Evolutionary conservation across 495 filamentous ascomycete species (phyloP), one percentile per base, ranked within the genome.

Genomic region (Aspergillus mulundensis): DNA sequence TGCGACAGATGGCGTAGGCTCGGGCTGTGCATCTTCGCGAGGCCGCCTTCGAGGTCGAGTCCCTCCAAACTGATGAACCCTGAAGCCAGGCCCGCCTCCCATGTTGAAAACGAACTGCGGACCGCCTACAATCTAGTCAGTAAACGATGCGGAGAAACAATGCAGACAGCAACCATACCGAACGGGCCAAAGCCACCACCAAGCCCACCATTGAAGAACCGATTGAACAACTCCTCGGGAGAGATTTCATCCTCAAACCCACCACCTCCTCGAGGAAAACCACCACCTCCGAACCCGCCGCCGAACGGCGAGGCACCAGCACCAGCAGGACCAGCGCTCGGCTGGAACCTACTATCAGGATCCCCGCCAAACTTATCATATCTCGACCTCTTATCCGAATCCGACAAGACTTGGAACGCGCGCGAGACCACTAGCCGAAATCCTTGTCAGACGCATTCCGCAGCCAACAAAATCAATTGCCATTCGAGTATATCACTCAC

Each of bases 191-290:
- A 73, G 19, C 83, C 85, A 57, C 85, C 85, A 50, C 73, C 72
- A 57, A 76, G 70, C 20, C 77, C 78, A 46, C 85, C 87, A 21
- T 81, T 84, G 75, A 98, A 98, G 78, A 98, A 97, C 59, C 92
- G 83, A 67, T 91, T 85, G 73, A 98, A 97, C 73, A 97, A 78
- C 64, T 98, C 94, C 73, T 98, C 94, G 0, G 94, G 93, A 36
- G 89, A 95, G 53, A 98, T 94, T 66, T 97, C 94, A 36, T 91
- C 89, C 20, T 91, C 90, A 69, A 86, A 94, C 78, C 84, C 84
- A 16, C 75, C 65, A 14, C 82, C 80, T 25, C 72, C 71, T 24
- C 82, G 73, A 14, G 77, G 75, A 61, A 82, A 83, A 19, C 77
- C 78, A 32, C 81, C 78, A 12, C 80, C 81, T 15, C 77, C 76